Evolutionary conservation across 2,329 filamentous ascomycete species (phyloP).

Genomic region (Chrysoporthe puriensis): DNA sequence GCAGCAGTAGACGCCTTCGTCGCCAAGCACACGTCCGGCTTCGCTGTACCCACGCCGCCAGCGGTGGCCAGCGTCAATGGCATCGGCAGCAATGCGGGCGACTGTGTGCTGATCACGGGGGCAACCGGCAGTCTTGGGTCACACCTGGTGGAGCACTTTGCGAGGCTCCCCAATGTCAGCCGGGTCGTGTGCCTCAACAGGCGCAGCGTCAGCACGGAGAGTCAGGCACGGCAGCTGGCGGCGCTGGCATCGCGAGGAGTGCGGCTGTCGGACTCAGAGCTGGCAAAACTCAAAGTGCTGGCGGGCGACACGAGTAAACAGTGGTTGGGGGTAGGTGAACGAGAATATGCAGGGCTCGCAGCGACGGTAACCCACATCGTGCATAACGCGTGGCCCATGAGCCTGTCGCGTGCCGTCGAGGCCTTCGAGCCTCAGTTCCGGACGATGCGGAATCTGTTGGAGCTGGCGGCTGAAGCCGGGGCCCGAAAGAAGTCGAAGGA

Average conservation of each 20-base stretch:
- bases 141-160: slow-evolving; percentile 40
- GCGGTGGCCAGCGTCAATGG: too few relatives aligned
- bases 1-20: slow-evolving; percentile 25
- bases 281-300: slow-evolving; percentile 45
- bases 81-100: not conserved
- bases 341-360: slow-evolving; percentile 44
- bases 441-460: slow-evolving; percentile 50
- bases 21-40: slow-evolving; percentile 22
- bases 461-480: slow-evolving; percentile 40
- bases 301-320: slow-evolving; percentile 47
- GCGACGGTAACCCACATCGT: slow-evolving; percentile 52
- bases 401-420: slow-evolving; percentile 41
- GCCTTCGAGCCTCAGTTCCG: slow-evolving; percentile 49
- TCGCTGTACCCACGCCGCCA: not conserved
- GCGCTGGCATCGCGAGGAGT: slow-evolving; percentile 30
- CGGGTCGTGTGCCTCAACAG: slow-evolving; percentile 52
- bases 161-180: slow-evolving; percentile 35
- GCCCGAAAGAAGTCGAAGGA: not conserved
- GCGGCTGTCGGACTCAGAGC: slow-evolving; percentile 14
- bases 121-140: slow-evolving; percentile 44
- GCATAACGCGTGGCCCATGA: slow-evolving; percentile 59
- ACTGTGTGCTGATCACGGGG: slow-evolving; percentile 43
- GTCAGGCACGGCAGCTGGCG: slow-evolving; percentile 40
- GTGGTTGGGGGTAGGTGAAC: slow-evolving; percentile 44
- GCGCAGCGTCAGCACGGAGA: slow-evolving; percentile 32